Evolutionary conservation across 2,329 filamentous ascomycete species (phyloP).

Genomic region (Microdochium nivale): DNA sequence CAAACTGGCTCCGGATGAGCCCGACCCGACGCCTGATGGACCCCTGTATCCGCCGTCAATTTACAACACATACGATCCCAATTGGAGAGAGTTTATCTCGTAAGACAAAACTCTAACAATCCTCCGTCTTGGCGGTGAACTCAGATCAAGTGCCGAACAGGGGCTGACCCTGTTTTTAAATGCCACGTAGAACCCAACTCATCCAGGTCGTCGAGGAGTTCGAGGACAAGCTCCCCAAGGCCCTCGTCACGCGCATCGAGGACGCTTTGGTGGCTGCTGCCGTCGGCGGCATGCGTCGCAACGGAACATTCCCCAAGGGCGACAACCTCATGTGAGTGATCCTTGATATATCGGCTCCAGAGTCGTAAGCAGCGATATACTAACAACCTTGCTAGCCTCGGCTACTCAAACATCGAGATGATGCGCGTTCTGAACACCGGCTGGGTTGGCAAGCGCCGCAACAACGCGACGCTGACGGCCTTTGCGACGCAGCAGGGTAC

Average conservation of each 20-base stretch:
- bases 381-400: constrained; percentile 8
- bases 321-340: constrained; percentile 26
- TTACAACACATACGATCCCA: constrained; percentile 22
- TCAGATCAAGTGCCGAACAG: neutral
- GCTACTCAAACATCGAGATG: constrained; percentile 30
- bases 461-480: constrained; percentile 24
- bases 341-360: too few relatives aligned
- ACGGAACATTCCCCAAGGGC: constrained; percentile 25
- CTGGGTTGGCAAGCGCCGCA: constrained; percentile 29
- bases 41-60: constrained; percentile 22
- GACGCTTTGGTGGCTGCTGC: constrained; percentile 25
- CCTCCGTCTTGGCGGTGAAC: too few relatives aligned
- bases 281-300: constrained; percentile 28
- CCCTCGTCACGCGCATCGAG: constrained; percentile 24
- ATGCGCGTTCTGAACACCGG: constrained; percentile 30
- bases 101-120: constrained; percentile 1
- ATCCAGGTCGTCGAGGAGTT: constrained; percentile 27
- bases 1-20: constrained; percentile 29
- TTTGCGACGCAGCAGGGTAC: constrained; percentile 26
- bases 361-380: too few relatives aligned
- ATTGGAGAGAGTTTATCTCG: constrained; percentile 28
- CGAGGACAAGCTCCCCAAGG: constrained; percentile 16
- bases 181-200: constrained; percentile 18
- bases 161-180: neutral
- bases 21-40: constrained; percentile 24